Conservation (phyloP, 1,284 basidiomycete species). For the Inonotus hispidus region DNA sequence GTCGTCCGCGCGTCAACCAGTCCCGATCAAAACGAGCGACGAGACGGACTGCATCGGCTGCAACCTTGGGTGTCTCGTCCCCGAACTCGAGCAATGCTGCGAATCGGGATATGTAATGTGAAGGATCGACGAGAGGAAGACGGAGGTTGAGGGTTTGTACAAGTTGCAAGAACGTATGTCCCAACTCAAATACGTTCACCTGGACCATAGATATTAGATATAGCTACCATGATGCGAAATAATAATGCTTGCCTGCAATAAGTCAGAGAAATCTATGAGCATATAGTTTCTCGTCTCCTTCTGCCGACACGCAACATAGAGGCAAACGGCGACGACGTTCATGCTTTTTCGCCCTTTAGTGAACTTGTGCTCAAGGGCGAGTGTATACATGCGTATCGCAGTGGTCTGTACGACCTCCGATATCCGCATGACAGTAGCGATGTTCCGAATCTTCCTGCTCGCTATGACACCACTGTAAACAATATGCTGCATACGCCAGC, state of each 20-base stretch:
- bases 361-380: conserved; percentile 92
- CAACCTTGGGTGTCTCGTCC: conserved; percentile 87
- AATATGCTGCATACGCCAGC: background rate
- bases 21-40: conserved; percentile 94
- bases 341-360: conserved; percentile 89
- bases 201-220: conserved; percentile 28
- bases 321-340: conserved; percentile 92
- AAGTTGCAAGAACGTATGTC: conserved; percentile 93
- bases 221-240: background rate
- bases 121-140: conserved; percentile 90
- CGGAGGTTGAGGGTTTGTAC: conserved; percentile 86
- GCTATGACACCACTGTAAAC: conserved; percentile 40
- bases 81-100: conserved; percentile 97
- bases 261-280: conserved; percentile 97
- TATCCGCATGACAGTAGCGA: conserved; percentile 74
- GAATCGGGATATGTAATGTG: conserved; percentile 96
- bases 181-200: conserved; percentile 98
- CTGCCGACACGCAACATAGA: conserved; percentile 92
- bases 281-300: conserved; percentile 90
- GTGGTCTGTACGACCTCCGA: conserved; percentile 77
- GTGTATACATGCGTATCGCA: conserved; percentile 86
- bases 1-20: conserved; percentile 94
- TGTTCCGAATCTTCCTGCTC: conserved; percentile 74
- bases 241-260: conserved; percentile 60
- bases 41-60: conserved; percentile 89